Base-by-base conservation (phyloP, 495 filamentous ascomycete genomes). In the Penicillium flavigenum region DNA sequence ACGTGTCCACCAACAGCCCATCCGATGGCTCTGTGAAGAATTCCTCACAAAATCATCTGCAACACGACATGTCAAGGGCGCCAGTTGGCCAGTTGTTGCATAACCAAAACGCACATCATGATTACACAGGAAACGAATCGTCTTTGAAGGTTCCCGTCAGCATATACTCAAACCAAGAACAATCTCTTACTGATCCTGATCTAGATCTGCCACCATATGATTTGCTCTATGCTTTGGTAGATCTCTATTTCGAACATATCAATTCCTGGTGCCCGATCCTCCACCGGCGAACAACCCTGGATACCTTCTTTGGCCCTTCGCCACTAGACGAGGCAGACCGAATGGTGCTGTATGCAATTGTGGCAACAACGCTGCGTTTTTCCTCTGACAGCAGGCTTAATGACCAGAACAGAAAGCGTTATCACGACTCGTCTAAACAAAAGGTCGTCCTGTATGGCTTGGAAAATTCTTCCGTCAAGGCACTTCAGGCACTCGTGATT, bases 181-280 rank as follows among this genome's bases (percentile, higher is more conserved):
- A 74, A 49, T 76, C 73, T 5, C 58, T 77, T 11, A 60, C 80
- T 68, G 65, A 75, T 73, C 80, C 85, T 5, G 89, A 92, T 60
- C 79, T 88, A 47, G 88, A 91, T 57, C 81, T 95, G 17, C 91
- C 91, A 1, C 90, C 91, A 6, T 92, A 95, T 57, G 89, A 93
- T 69, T 69, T 96, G 19, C 72, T 95, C 7, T 94, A 90, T 60
- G 84, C 87, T 2, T 73, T 96, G 24, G 87, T 89, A 7, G 89
- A 95, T 64, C 76, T 95, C 3, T 96, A 92, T 69, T 96, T 96
- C 69, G 89, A 93, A 61, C 88, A 94, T 59, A 84, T 96, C 67
- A 92, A 95, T 66, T 88, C 89, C 0, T 95, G 90, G 87, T 95
- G 89, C 72, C 91, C 91, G 0, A 93, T 96, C 20, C 76, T 96